Evolutionary conservation across 805 yeast species (phyloP).

Genomic region (Spathaspora sp.): DNA sequence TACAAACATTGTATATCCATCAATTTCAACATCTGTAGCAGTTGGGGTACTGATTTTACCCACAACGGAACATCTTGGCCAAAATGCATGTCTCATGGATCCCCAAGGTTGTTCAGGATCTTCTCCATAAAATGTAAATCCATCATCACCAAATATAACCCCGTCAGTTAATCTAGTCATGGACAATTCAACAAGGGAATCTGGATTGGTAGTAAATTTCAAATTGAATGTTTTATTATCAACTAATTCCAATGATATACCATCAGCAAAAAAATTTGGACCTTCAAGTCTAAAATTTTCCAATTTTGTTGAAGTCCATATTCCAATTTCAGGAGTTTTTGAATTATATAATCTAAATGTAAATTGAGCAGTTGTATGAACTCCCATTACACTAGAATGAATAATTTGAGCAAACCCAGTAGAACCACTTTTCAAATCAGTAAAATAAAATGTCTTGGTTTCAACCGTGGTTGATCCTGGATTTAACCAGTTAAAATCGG

Average conservation of each 20-base stretch:
- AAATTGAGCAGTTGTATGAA: conserved; percentile 89
- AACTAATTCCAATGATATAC: conserved; percentile 61
- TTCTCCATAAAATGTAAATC: conserved; percentile 82
- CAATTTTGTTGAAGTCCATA: conserved; percentile 92
- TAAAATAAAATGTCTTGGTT: conserved; percentile 89
- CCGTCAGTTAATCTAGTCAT: conserved; percentile 68
- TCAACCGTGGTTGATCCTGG: conserved; percentile 90
- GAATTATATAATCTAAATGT: conserved; percentile 77
- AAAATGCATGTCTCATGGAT: conserved; percentile 89
- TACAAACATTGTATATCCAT: conserved; percentile 73
- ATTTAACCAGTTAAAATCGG: conserved; percentile 70
- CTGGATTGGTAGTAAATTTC: conserved; percentile 63
- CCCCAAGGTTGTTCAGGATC: conserved; percentile 92
- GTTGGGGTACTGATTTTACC: conserved; percentile 57
- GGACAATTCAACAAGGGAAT: conserved; percentile 66
- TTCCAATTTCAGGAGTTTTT: conserved; percentile 40
- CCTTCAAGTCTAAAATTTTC: conserved; percentile 75
- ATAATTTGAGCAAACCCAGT: conserved; percentile 91
- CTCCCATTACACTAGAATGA: conserved; percentile 86
- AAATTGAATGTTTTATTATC: conserved; percentile 46
- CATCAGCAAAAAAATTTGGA: conserved; percentile 74
- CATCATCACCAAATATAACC: conserved; percentile 86
- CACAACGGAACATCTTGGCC: conserved; percentile 80
- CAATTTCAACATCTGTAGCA: conserved; percentile 26
- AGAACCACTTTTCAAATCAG: conserved; percentile 56